These are phyloP conservation scores for Spathaspora gorwiae DNA, from an alignment of 805 yeast genomes.

Conservation along the genomic window DNA sequence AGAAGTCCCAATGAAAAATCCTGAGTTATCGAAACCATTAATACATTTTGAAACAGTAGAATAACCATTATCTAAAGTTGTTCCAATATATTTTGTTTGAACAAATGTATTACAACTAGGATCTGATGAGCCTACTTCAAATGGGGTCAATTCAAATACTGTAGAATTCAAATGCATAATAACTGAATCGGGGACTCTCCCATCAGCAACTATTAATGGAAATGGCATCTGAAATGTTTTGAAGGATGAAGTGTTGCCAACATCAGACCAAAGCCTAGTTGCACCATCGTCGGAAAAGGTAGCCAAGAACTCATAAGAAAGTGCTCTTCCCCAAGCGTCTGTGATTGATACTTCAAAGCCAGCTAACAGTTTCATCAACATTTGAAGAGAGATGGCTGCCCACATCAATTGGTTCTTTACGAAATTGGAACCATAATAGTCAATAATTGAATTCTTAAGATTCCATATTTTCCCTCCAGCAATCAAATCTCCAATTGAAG, in stretches of 20 bases:
- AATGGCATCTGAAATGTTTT: constrained; percentile 32
- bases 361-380: constrained; percentile 27
- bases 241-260: constrained; percentile 22
- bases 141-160: constrained; percentile 35
- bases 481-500: constrained; percentile 39
- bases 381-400: constrained; percentile 52
- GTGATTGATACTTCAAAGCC: constrained; percentile 36
- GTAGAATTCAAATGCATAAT: constrained; percentile 33
- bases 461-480: constrained; percentile 30
- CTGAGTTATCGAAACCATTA: constrained; percentile 74
- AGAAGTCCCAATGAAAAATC: constrained; percentile 79
- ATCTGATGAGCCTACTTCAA: constrained; percentile 81
- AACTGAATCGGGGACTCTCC: constrained; percentile 30
- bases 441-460: constrained; percentile 62
- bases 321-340: constrained; percentile 42
- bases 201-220: constrained; percentile 36
- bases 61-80: constrained; percentile 55
- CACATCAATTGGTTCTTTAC: neutral
- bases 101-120: constrained; percentile 63
- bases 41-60: constrained; percentile 49
- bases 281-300: constrained; percentile 22
- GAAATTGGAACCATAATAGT: constrained; percentile 56
- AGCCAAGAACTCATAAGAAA: constrained; percentile 35
- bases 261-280: constrained; percentile 26
- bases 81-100: constrained; percentile 66